Conservation (phyloP, 2,329 filamentous ascomycete species). For the Paracorniculantispora psalliotae region DNA sequence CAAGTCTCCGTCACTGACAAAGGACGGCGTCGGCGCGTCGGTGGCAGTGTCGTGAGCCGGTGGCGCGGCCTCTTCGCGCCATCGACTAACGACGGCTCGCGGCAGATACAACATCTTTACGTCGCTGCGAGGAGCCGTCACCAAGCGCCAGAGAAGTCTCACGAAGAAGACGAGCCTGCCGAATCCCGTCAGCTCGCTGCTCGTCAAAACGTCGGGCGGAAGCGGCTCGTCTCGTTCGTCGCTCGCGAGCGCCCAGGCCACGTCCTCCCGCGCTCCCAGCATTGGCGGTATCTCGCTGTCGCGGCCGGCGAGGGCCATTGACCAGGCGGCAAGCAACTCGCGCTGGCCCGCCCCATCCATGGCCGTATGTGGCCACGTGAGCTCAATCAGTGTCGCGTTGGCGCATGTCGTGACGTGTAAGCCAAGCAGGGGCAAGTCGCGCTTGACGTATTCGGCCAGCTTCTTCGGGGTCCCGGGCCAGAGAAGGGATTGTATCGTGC, state of each 20-base stretch:
- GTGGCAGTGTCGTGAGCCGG: constrained; percentile 21
- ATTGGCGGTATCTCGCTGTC: constrained; percentile 34
- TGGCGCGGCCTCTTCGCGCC: not conserved
- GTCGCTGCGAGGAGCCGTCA: not conserved
- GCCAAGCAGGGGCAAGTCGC: not conserved
- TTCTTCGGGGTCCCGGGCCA: not conserved
- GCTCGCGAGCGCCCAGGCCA: not conserved
- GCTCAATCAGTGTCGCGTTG: constrained; percentile 41
- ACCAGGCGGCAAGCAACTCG: constrained; percentile 40
- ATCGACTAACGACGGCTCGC: not conserved
- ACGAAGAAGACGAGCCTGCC: not conserved
- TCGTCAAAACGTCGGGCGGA: not conserved
- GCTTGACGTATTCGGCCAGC: not conserved
- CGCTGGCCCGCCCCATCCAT: constrained; percentile 39
- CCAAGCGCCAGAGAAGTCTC: not conserved
- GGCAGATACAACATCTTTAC: not conserved
- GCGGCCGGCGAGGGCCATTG: constrained; percentile 35
- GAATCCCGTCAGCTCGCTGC: not conserved
- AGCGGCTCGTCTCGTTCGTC: not conserved
- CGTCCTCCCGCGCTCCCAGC: not conserved
- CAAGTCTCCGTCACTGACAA: constrained; percentile 40
- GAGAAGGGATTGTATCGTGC: not conserved
- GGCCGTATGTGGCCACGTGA: constrained; percentile 41
- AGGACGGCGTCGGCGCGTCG: constrained; percentile 24
- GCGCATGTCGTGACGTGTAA: constrained; percentile 26